A percentile compares a stretch with the other conserved stretches of the same genome.
phyloP scores from a whole-genome alignment of 495 filamentous ascomycete species.

The Aspergillus taichungensis region DNA sequence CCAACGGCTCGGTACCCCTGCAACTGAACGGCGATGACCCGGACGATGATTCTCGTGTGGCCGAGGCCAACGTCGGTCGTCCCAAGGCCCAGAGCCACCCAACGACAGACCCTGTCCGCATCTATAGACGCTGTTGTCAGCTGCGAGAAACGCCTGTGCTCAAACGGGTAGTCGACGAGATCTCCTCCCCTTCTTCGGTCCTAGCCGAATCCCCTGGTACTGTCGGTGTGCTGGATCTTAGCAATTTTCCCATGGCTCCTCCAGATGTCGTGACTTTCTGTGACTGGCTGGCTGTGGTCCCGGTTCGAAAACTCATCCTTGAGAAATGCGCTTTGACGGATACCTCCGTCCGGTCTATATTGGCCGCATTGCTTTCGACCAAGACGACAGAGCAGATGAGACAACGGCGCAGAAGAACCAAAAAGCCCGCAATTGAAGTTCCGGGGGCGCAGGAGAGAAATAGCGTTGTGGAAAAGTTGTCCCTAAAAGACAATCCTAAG shows the following conservation, averaged over 20 bases:
- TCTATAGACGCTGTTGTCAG: constrained; percentile 93
- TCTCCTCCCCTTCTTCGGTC: constrained; percentile 56
- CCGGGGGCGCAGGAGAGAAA: constrained; percentile 32
- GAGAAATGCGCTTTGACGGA: constrained; percentile 83
- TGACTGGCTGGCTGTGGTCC: constrained; percentile 91
- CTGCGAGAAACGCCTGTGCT: constrained; percentile 83
- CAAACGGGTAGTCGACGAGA: constrained; percentile 79
- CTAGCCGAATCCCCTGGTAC: constrained; percentile 55
- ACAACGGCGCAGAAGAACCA: constrained; percentile 31
- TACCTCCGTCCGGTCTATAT: constrained; percentile 73
- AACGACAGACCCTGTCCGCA: constrained; percentile 83
- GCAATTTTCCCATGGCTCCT: constrained; percentile 71
- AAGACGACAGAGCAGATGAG: constrained; percentile 52
- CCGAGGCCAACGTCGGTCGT: constrained; percentile 18
- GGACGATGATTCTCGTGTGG: constrained; percentile 33
- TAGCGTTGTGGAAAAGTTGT: constrained; percentile 78
- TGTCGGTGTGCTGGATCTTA: constrained; percentile 73
- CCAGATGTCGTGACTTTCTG: constrained; percentile 77
- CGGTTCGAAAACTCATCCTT: constrained; percentile 72
- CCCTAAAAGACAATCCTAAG: constrained; percentile 81
- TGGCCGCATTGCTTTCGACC: constrained; percentile 78
- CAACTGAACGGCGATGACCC: constrained; percentile 57
- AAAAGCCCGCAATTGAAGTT: constrained; percentile 13
- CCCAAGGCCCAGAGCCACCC: constrained; percentile 57
- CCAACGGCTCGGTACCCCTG: constrained; percentile 71